phyloP scores from a whole-genome alignment of 2,329 filamentous ascomycete species.

The Trichoderma aggressivum region DNA sequence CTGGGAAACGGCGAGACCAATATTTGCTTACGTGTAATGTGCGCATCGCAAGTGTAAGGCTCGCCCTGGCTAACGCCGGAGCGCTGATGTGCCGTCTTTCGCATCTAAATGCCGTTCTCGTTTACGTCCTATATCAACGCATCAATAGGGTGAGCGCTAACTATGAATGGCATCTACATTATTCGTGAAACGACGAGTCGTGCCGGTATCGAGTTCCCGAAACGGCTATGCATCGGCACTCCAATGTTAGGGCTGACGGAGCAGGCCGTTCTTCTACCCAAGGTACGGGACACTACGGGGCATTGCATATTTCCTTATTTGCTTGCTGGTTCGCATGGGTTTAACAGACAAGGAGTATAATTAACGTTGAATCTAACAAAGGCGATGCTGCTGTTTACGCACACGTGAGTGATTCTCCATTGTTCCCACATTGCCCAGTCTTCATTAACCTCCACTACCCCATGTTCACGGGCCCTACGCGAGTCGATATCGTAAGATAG shows the following conservation, averaged over 20 bases:
- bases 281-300: not conserved
- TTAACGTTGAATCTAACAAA: not conserved
- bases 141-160: not conserved
- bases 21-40: not conserved
- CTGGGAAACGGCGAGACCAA: not conserved
- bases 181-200: not conserved
- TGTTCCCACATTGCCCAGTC: not conserved
- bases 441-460: not conserved
- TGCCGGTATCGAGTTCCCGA: not conserved
- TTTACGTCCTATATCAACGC: not conserved
- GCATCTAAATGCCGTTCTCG: too few relatives aligned
- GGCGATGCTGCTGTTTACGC: not conserved
- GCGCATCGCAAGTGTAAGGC: not conserved
- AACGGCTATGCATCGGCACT: not conserved
- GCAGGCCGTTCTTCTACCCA: not conserved
- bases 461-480: not conserved
- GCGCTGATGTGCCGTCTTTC: not conserved
- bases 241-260: not conserved
- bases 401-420: not conserved
- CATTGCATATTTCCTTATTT: not conserved
- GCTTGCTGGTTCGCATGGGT: not conserved
- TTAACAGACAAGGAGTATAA: too few relatives aligned
- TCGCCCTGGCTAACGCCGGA: not conserved
- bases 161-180: not conserved
- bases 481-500: not conserved